phyloP scores from a whole-genome alignment of 352 stramenopile genomes.

The Phytopythium vexans region DNA sequence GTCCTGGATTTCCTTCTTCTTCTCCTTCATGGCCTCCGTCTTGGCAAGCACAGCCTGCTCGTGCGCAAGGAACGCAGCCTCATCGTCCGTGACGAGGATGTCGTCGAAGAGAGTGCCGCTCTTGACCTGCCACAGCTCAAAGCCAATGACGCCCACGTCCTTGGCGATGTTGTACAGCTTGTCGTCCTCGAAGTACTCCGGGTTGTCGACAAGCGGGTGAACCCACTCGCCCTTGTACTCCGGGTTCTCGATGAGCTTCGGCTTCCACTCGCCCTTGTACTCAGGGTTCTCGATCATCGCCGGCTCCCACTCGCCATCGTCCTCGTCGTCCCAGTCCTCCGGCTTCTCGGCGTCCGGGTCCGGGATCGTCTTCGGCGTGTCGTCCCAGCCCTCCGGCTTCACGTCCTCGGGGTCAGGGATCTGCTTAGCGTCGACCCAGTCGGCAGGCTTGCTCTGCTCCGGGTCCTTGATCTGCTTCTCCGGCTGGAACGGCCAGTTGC shows the following conservation, averaged over 20 bases:
- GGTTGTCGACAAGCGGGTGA: slow-evolving; percentile 96
- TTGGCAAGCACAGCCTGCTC: slow-evolving; percentile 95
- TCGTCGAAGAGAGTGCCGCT: slow-evolving; percentile 99
- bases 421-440: slow-evolving; percentile 96
- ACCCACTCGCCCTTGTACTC: slow-evolving; percentile 99
- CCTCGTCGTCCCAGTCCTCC: slow-evolving; percentile 98
- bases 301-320: slow-evolving; percentile 98
- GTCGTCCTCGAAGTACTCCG: slow-evolving; percentile 95
- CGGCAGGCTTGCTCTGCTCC: slow-evolving; percentile 93
- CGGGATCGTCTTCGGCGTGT: slow-evolving; percentile 95
- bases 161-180: slow-evolving; percentile 95
- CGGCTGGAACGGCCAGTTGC: slow-evolving; percentile 96
- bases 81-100: slow-evolving; percentile 97
- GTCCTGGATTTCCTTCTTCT: slow-evolving; percentile 81
- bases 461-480: slow-evolving; percentile 98
- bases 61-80: slow-evolving; percentile 94
- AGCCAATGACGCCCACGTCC: slow-evolving; percentile 95
- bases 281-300: slow-evolving; percentile 95
- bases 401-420: slow-evolving; percentile 94
- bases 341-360: slow-evolving; percentile 97
- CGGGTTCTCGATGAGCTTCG: slow-evolving; percentile 98
- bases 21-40: slow-evolving; percentile 68
- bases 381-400: slow-evolving; percentile 97
- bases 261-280: slow-evolving; percentile 98
- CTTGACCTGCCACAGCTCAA: slow-evolving; percentile 99